Evolutionary conservation across 2,329 filamentous ascomycete species (phyloP), one percentile per base, ranked within the genome.

Genomic region (Pyricularia sp.): DNA sequence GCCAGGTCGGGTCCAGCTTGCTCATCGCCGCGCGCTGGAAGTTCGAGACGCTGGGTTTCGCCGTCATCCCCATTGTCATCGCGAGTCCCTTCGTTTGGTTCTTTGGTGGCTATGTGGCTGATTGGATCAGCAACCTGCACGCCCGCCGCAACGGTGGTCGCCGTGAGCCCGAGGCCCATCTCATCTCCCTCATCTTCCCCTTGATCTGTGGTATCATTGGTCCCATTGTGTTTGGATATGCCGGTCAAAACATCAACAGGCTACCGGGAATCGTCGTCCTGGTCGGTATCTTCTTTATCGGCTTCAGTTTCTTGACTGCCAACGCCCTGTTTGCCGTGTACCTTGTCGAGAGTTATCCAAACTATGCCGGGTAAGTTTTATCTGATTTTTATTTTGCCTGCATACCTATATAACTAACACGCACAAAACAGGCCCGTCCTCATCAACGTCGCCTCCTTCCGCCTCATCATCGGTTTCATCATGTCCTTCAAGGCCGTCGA

Each of bases 21-120:
- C 73, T 74, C 42, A 72, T 73, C 50, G 71, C 71, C 20, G 72
- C 69, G 12, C 74, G 75, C 10, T 77, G 75, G 75, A 67, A 73
- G 65, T 76, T 76, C 59, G 72, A 75, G 68, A 73, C 70, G 23
- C 71, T 74, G 2, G 75, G 75, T 3, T 66, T 76, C 12, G 71
- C 71, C 3, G 72, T 74, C 58, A 58, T 76, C 1, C 73, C 75
- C 26, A 36, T 72, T 26, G 69, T 73, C 58, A 58, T 70, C 20
- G 72, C 72, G 11, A 71, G 65, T 26, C 72, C 72, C 2, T 70
- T 73, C 3, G 70, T 72, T 17, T 72, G 71, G 23, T 68, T 78
- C 14, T 73, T 76, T 2, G 78, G 78, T 2, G 78, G 78, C 2
- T 77, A 72, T 33, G 68, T 77, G 7, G 75, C 78, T 26, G 78